A percentile compares a stretch with the other conserved stretches of the same genome.
Conservation (phyloP, 805 yeast species). For the Ogataea methanolica region DNA sequence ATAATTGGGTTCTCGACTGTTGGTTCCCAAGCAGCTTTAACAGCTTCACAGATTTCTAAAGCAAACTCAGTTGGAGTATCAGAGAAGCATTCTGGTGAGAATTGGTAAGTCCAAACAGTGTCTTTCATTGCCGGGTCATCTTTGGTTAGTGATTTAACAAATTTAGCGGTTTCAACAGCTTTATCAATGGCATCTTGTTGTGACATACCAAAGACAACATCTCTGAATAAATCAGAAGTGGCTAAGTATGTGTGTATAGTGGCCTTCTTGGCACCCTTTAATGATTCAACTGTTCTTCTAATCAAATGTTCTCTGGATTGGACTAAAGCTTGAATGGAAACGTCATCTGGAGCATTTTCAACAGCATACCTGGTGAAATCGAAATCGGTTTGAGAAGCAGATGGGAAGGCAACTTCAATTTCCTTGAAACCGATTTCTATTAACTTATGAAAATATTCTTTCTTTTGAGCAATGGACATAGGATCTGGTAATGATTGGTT, state of each 20-base stretch:
- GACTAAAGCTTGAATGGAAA: slow-evolving; percentile 65
- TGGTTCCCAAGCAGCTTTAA: slow-evolving; percentile 75
- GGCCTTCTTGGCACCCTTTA: slow-evolving; percentile 69
- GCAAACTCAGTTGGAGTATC: slow-evolving; percentile 74
- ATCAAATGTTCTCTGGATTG: slow-evolving; percentile 75
- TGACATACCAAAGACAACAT: slow-evolving; percentile 70
- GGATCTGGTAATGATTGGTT: slow-evolving; percentile 82
- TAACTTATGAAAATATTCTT: slow-evolving; percentile 68
- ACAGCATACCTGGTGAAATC: slow-evolving; percentile 79
- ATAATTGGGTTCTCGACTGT: slow-evolving; percentile 69
- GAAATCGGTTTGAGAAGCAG: slow-evolving; percentile 79
- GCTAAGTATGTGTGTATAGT: slow-evolving; percentile 72
- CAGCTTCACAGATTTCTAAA: slow-evolving; percentile 75
- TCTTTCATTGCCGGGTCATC: slow-evolving; percentile 63
- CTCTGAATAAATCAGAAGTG: slow-evolving; percentile 70
- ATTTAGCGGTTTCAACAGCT: slow-evolving; percentile 67
- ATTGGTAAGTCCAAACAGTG: slow-evolving; percentile 68
- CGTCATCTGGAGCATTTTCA: slow-evolving; percentile 74
- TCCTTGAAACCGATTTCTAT: slow-evolving; percentile 74
- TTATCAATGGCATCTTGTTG: slow-evolving; percentile 61
- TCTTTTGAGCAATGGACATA: slow-evolving; percentile 70
- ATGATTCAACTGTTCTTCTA: slow-evolving; percentile 68
- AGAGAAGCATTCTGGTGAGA: slow-evolving; percentile 74
- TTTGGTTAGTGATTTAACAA: slow-evolving; percentile 65
- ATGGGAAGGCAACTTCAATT: slow-evolving; percentile 77